phyloP scores from a whole-genome alignment of 2,329 filamentous ascomycete genomes.

The Aspergillus alliaceus region DNA sequence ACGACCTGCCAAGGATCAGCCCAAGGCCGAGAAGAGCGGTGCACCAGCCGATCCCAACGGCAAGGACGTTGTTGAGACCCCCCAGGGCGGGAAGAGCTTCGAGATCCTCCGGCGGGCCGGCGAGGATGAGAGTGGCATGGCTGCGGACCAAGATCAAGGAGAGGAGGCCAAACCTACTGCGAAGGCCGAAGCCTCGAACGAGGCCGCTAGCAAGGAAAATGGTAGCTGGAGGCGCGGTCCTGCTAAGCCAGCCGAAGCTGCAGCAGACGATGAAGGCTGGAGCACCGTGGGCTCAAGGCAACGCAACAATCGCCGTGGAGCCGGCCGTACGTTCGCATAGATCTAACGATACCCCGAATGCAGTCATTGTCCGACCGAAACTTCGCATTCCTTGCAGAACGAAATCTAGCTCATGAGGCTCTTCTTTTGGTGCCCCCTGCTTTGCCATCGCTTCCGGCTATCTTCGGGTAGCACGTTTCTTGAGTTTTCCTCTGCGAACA shows the following conservation, averaged over 20 bases:
- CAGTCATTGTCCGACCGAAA: conserved; percentile 18
- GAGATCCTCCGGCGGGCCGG: conserved; percentile 56
- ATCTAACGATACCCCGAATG: conserved; percentile 36
- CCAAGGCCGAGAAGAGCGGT: conserved; percentile 31
- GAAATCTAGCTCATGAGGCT: background rate
- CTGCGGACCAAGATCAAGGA: conserved; percentile 53
- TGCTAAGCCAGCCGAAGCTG: conserved; percentile 30
- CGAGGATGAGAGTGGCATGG: conserved; percentile 50
- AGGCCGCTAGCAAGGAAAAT: conserved; percentile 47
- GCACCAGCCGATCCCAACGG: conserved; percentile 34
- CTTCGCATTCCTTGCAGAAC: conserved; percentile 8
- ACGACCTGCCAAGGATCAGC: conserved; percentile 51
- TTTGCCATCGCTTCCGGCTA: background rate
- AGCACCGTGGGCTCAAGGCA: conserved; percentile 48
- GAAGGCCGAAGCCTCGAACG: conserved; percentile 54
- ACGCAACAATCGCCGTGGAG: conserved; percentile 46
- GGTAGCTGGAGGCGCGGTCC: conserved; percentile 43
- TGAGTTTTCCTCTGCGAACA: background rate
- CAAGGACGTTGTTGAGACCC: conserved; percentile 42
- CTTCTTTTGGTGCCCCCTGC: background rate
- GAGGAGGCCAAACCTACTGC: conserved; percentile 48
- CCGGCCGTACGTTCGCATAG: conserved; percentile 41
- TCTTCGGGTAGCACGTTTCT: background rate
- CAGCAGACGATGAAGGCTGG: conserved; percentile 49
- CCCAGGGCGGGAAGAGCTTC: conserved; percentile 50